phyloP scores from a whole-genome alignment of 169 alveolate species.

The Plasmodium gaboni region DNA sequence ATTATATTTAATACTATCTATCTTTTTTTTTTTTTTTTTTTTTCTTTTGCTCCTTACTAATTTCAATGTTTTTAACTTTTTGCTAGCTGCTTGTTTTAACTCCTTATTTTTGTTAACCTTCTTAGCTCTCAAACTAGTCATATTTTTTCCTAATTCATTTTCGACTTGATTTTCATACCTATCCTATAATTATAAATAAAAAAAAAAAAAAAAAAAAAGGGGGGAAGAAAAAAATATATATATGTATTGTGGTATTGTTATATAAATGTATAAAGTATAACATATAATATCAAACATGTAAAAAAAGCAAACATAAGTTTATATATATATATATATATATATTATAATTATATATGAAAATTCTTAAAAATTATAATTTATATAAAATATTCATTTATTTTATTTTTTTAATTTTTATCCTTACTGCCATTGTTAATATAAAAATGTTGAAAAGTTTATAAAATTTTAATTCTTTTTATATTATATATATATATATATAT shows the following conservation, averaged over 20 bases:
- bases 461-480: not conserved
- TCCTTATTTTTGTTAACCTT: not conserved
- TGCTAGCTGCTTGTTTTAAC: constrained; percentile 13
- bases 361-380: not conserved
- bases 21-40: not conserved
- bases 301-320: not conserved
- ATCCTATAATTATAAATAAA: constrained; percentile 24
- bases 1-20: not conserved
- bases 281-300: not conserved
- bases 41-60: constrained; percentile 29
- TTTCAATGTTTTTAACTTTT: constrained; percentile 35
- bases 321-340: constrained; percentile 10
- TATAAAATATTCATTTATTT: not conserved
- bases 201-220: not conserved
- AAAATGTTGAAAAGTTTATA: not conserved
- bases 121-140: constrained; percentile 39
- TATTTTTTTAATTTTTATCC: not conserved
- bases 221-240: not conserved
- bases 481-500: not conserved
- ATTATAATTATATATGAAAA: constrained; percentile 9
- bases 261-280: not conserved
- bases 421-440: constrained; percentile 54
- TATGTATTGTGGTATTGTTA: not conserved
- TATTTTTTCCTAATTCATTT: constrained; percentile 42
- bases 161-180: constrained; percentile 45